Base-by-base conservation (phyloP, 1,284 basidiomycete species). In the Ganoderma lucidum region DNA sequence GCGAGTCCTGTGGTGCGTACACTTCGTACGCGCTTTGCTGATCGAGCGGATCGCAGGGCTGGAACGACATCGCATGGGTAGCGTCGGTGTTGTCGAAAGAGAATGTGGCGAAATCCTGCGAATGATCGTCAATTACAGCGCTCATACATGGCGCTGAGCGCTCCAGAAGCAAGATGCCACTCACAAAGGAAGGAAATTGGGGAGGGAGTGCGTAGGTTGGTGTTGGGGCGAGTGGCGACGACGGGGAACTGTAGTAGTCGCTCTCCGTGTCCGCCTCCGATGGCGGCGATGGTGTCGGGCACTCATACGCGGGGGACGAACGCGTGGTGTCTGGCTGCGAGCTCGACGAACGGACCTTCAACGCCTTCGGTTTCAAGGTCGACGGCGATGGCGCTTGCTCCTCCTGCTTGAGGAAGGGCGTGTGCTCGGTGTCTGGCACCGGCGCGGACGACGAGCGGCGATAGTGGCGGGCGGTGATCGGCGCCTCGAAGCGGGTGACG, bases 401-500 rank as follows among this genome's bases (percentile, higher is more conserved):
- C 55, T 73, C 30, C 51, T 73, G 32, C 51, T 66, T 68, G 68
- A 78, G 65, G 76, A 79, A 79, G 51, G 75, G 64, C 10, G 79
- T 75, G 44, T 75, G 76, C 64, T 81, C 79, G 30, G 78, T 77
- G 66, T 80, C 81, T 19, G 78, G 78, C 41, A 74, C 76, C 30
- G 85, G 86, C 39, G 84, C 85, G 23, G 86, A 87, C 62, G 83
- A 85, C 28, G 85, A 85, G 48, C 86, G 85, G 59, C 81, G 82
- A 78, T 86, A 92, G 53, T 84, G 83, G 42, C 84, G 82, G 14
- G 89, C 90, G 1, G 91, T 93, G 63, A 93, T 86, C 23, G 92
- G 92, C 0, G 84, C 83, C 78, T 93, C 91, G 78, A 93, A 93
- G 58, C 90, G 86, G 14, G 90, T 90, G 42, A 90, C 83, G 73